Percentiles rank a stretch among this genome's conserved stretches.
Evolutionary conservation across 192 early-diverging fungal genomes (phyloP).

Genomic region (Obelidium mucronatum): DNA sequence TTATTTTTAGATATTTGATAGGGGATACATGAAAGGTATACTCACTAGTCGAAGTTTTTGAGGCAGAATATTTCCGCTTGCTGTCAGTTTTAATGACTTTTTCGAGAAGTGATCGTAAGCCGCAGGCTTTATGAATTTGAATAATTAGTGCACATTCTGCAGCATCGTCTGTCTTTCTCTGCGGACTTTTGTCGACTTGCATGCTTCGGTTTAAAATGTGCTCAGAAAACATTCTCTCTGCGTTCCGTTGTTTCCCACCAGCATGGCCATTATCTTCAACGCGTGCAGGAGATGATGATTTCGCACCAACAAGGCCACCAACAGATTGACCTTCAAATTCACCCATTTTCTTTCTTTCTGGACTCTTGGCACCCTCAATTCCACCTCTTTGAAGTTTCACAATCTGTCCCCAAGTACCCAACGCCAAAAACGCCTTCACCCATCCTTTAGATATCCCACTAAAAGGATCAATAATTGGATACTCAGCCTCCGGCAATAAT

Average conservation of each 20-base stretch:
- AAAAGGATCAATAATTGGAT: constrained; percentile 53
- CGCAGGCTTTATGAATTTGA: constrained; percentile 38
- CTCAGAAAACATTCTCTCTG: not conserved
- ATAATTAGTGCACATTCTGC: constrained; percentile 1
- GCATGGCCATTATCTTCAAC: too few relatives aligned
- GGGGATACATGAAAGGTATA: too few relatives aligned
- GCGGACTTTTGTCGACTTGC: not conserved
- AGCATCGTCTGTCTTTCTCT: not conserved
- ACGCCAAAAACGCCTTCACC: constrained; percentile 42
- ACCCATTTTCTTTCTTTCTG: too few relatives aligned
- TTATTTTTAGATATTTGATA: too few relatives aligned
- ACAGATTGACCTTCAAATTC: too few relatives aligned
- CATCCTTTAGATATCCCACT: constrained; percentile 48
- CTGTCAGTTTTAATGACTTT: constrained; percentile 7
- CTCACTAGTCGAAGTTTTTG: too few relatives aligned
- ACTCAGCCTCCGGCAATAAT: constrained; percentile 52
- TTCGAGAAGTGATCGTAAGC: constrained; percentile 31
- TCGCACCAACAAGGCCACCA: too few relatives aligned
- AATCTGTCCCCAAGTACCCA: constrained; percentile 52
- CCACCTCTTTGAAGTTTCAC: constrained; percentile 5
- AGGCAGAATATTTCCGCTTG: too few relatives aligned
- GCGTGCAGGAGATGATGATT: too few relatives aligned
- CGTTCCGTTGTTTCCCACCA: not conserved
- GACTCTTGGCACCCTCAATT: not conserved
- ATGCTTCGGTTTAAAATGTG: not conserved